Conservation (phyloP, 1,284 basidiomycete species). For the Inonotus obliquus region DNA sequence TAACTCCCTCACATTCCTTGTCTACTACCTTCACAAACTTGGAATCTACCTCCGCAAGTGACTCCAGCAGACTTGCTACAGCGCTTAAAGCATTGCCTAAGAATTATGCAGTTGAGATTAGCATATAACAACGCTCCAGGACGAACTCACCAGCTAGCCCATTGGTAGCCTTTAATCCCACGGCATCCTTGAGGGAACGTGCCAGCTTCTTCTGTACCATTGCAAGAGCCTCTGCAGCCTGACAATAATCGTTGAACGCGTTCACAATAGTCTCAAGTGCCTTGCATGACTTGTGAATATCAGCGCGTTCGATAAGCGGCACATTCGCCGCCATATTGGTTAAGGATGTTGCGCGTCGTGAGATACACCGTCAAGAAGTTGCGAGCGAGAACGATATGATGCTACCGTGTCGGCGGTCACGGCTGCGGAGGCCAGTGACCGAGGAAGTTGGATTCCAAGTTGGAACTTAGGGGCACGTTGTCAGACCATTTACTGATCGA, state of each 20-base stretch:
- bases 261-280: constrained; percentile 63
- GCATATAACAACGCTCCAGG: neutral
- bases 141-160: constrained; percentile 53
- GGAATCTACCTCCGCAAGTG: constrained; percentile 59
- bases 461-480: neutral
- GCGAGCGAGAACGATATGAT: neutral
- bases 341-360: neutral
- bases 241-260: constrained; percentile 68
- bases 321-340: constrained; percentile 5
- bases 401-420: neutral
- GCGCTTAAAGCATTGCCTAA: constrained; percentile 56
- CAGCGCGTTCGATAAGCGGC: constrained; percentile 47
- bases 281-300: constrained; percentile 76
- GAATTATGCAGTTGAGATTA: neutral
- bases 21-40: constrained; percentile 72
- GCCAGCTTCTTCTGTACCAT: constrained; percentile 68
- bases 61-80: constrained; percentile 62
- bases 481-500: neutral
- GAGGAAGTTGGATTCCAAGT: neutral
- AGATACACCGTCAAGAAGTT: neutral
- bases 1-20: constrained; percentile 64
- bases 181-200: constrained; percentile 62
- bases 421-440: neutral
- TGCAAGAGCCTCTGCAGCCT: constrained; percentile 58
- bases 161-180: constrained; percentile 51